Base-by-base conservation (phyloP, 73 alveolate genomes). In the Paramecium caudatum region DNA sequence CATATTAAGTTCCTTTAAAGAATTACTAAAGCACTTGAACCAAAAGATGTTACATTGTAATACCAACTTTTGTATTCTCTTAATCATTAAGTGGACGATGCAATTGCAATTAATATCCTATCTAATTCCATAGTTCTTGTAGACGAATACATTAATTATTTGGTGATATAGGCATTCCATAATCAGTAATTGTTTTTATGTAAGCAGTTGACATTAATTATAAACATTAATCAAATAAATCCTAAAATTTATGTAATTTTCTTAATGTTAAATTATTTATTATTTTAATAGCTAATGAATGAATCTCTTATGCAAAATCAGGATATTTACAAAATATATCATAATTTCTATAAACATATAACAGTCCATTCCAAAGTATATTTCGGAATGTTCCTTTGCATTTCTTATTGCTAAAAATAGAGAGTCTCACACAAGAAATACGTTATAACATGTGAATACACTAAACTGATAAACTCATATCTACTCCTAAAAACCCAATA, bases 71-170 rank as follows among this genome's bases (percentile, higher is more conserved):
- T 55, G 30, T 10, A 55, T 55, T 55, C 30, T 27, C 23, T 23
- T 0, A 15, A 55, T 55, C 80, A 55, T 55, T 17, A 2, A 27
- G 16, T 32, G 84, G 84, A 13, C 17, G 19, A 32, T 34, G 36
- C n/a, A 68, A 68, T 37, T 34, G n/a, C 0, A 34, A 47, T n/a
- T 68, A 68, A 16, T 68, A 68, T 1, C 47, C 10, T 13, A 68
- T 68, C 37, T 68, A 68, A 68, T 68, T 68, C 84, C 84, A 68
- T 10, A 37, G 61, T 37, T 68, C 84, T 34, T 68, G 13, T 68
- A 68, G 34, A 17, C 34, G 25, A 10, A 68, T 8, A 17, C 30
- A 25, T 13, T 30, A 34, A 68, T 43, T 68, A 16, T 68, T 68
- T 30, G 30, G 17, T 10, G 30, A 27, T 6, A 55, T 27, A 27